A percentile compares a stretch with the other conserved stretches of the same genome.
Conservation (phyloP, 306 rosid species). For the Hylodesmum podocarpum region DNA sequence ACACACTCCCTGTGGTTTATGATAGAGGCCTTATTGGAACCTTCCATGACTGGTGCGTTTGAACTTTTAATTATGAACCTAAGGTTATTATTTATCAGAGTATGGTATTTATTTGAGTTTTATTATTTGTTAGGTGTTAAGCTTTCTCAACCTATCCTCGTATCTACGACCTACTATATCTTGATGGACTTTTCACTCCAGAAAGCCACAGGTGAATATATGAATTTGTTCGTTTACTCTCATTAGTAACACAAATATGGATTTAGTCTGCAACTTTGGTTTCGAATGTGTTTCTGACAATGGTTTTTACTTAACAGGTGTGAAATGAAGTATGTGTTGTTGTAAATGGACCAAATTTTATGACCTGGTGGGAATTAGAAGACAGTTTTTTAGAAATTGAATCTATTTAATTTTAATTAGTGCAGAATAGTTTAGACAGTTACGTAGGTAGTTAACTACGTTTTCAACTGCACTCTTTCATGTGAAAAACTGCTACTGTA, state of each 20-base stretch:
- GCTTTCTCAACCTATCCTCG: constrained; percentile 97
- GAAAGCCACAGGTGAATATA: constrained; percentile 88
- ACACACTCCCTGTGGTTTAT: constrained; percentile 79
- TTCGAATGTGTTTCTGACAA: constrained; percentile 19
- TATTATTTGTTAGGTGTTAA: constrained; percentile 74
- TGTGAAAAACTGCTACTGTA: too few species aligned
- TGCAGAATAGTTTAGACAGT: too few species aligned
- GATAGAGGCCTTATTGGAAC: constrained; percentile 97
- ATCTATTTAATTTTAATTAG: too few species aligned
- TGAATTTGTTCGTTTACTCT: constrained; percentile 1
- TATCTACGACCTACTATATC: constrained; percentile 93
- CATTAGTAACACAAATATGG: not conserved
- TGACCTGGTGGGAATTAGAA: constrained; percentile 75
- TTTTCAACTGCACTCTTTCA: too few species aligned
- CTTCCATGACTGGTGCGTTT: constrained; percentile 83
- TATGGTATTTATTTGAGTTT: constrained; percentile 29
- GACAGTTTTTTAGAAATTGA: constrained; percentile 75
- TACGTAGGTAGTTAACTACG: too few species aligned
- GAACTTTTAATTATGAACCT: not conserved
- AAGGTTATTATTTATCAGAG: not conserved
- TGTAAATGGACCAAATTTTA: constrained; percentile 94
- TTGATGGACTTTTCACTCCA: constrained; percentile 85
- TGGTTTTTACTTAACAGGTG: constrained; percentile 54
- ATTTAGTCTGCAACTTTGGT: not conserved
- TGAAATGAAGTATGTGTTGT: constrained; percentile 81